A percentile compares a stretch with the other conserved stretches of the same genome.
Conservation (phyloP, 768 basidiomycete species). For the Crepidotus variabilis region DNA sequence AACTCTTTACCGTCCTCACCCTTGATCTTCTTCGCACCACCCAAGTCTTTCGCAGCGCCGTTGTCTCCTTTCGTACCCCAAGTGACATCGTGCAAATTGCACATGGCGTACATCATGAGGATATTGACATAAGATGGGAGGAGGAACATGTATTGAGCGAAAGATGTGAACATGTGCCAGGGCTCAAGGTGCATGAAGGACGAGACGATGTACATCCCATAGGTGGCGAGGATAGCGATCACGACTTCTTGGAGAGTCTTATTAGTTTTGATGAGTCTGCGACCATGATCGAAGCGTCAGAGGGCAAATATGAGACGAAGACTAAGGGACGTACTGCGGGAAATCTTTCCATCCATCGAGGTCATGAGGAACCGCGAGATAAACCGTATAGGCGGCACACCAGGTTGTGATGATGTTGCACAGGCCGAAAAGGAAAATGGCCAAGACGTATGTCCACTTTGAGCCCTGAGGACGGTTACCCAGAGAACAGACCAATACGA, state of each 20-base stretch:
- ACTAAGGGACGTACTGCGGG: conserved; percentile 45
- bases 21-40: conserved; percentile 87
- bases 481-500: conserved; percentile 81
- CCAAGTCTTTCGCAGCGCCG: conserved; percentile 81
- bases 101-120: conserved; percentile 94
- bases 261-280: conserved; percentile 59
- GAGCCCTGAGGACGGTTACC: conserved; percentile 92
- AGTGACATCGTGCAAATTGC: conserved; percentile 85
- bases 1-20: conserved; percentile 81
- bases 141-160: conserved; percentile 89
- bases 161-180: conserved; percentile 96
- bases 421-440: conserved; percentile 76
- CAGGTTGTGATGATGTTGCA: conserved; percentile 79
- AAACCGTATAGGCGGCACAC: conserved; percentile 91
- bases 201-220: conserved; percentile 81
- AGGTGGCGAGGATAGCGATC: conserved; percentile 72
- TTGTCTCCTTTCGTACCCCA: conserved; percentile 96
- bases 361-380: conserved; percentile 75
- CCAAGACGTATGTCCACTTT: conserved; percentile 77
- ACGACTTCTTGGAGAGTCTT: conserved; percentile 80
- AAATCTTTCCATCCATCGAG: conserved; percentile 74
- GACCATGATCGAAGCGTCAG: conserved; percentile 1
- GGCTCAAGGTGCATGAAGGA: conserved; percentile 91
- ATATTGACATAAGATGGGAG: conserved; percentile 78
- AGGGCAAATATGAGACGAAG: background rate